These are phyloP conservation scores for Suillus paluster DNA, from an alignment of 768 basidiomycete species.

Conservation along the genomic window DNA sequence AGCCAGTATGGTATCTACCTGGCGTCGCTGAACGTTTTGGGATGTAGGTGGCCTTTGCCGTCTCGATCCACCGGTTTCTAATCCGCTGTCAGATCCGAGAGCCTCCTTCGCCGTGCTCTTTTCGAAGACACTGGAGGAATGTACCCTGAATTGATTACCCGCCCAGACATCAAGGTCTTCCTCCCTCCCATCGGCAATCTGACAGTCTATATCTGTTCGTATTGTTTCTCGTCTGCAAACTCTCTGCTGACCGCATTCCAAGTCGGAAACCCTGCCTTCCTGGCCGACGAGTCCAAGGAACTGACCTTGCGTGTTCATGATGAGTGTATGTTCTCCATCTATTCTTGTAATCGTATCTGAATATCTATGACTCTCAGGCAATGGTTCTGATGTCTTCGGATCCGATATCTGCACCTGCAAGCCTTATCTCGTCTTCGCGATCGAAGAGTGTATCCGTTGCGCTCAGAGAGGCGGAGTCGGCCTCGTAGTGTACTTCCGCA, in stretches of 20 bases:
- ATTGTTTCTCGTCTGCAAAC: background rate
- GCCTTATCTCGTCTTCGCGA: conserved; percentile 90
- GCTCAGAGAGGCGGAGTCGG: conserved; percentile 90
- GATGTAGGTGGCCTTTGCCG: conserved; percentile 58
- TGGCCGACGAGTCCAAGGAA: conserved; percentile 77
- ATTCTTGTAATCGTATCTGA: background rate
- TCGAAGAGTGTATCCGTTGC: conserved; percentile 88
- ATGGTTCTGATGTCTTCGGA: conserved; percentile 96
- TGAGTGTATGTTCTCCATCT: conserved; percentile 65
- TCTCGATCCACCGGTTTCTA: conserved; percentile 3
- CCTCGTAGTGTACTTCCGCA: conserved; percentile 91
- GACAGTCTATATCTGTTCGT: conserved; percentile 89
- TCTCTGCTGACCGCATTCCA: conserved; percentile 8
- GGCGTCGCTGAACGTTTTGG: conserved; percentile 94
- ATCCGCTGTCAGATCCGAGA: conserved; percentile 64
- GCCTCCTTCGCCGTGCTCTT: conserved; percentile 81
- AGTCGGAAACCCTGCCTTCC: conserved; percentile 85
- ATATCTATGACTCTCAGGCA: conserved; percentile 50
- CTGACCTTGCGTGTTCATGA: conserved; percentile 91
- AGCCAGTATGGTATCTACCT: conserved; percentile 96
- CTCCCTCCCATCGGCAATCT: conserved; percentile 91
- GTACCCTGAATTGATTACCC: conserved; percentile 95
- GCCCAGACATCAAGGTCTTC: conserved; percentile 95
- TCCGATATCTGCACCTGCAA: conserved; percentile 94
- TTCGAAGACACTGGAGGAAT: conserved; percentile 97